These are phyloP conservation scores for Mycocalia duriaeana DNA, from an alignment of 1,284 basidiomycete species.

Conservation along the genomic window DNA sequence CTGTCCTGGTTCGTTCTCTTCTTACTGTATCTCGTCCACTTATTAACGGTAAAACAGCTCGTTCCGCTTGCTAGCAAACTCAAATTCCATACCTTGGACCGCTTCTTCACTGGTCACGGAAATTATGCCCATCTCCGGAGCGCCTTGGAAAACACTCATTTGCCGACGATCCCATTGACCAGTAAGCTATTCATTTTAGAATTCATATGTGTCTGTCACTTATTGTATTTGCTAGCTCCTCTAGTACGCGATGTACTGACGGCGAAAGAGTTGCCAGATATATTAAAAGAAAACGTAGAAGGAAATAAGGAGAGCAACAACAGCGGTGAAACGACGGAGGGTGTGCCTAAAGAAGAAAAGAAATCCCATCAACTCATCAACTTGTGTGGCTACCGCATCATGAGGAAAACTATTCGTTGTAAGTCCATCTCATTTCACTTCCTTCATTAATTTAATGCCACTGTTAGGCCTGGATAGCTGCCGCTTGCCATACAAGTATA, in stretches of 20 bases:
- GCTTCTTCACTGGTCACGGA: constrained; percentile 20
- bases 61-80: constrained; percentile 19
- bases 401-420: constrained; percentile 21
- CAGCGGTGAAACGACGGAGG: no score
- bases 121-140: constrained; percentile 31
- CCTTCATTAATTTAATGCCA: no score
- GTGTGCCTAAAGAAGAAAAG: constrained; percentile 10
- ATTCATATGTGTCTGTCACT: background rate
- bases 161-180: constrained; percentile 30
- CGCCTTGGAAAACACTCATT: constrained; percentile 24
- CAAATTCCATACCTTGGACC: constrained; percentile 21
- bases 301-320: no score
- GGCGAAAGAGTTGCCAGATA: constrained; percentile 16
- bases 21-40: background rate
- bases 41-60: constrained; percentile 13
- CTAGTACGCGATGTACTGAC: constrained; percentile 22
- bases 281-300: no score
- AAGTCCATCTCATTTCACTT: background rate
- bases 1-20: constrained; percentile 22
- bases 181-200: constrained; percentile 11
- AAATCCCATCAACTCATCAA: constrained; percentile 17
- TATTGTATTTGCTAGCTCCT: constrained; percentile 11
- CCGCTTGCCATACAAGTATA: background rate
- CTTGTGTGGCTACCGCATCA: constrained; percentile 17
- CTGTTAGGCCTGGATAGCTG: constrained; percentile 1